phyloP scores from a whole-genome alignment of 495 filamentous ascomycete genomes.

The Xeromyces bisporus region DNA sequence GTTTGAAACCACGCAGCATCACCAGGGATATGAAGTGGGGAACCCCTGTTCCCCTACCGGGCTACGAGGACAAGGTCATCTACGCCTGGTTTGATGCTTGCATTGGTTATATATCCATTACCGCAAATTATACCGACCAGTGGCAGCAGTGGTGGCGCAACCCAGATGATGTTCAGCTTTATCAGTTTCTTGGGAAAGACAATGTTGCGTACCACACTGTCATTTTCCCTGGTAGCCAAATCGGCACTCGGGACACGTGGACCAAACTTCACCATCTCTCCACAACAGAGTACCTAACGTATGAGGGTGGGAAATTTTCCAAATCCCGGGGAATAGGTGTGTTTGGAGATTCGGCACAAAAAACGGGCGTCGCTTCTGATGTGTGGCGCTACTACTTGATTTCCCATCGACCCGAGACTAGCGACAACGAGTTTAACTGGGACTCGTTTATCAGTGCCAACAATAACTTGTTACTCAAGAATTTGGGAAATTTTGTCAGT shows the following conservation, averaged over 20 bases:
- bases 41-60: constrained; percentile 45
- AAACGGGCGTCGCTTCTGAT: constrained; percentile 71
- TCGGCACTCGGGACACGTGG: constrained; percentile 76
- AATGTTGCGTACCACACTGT: constrained; percentile 87
- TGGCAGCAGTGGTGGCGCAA: constrained; percentile 97
- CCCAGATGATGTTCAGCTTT: constrained; percentile 73
- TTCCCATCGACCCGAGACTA: constrained; percentile 71
- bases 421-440: constrained; percentile 85
- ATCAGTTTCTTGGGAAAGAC: constrained; percentile 98
- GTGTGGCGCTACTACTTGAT: constrained; percentile 93
- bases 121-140: constrained; percentile 73
- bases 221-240: constrained; percentile 76
- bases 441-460: constrained; percentile 66
- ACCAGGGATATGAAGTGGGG: constrained; percentile 88
- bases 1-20: constrained; percentile 68
- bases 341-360: constrained; percentile 73
- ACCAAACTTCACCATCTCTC: constrained; percentile 79
- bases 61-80: constrained; percentile 68
- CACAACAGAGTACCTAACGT: constrained; percentile 91
- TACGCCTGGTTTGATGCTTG: constrained; percentile 99
- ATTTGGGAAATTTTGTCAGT: constrained; percentile 88
- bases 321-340: constrained; percentile 82
- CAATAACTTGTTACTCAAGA: constrained; percentile 80
- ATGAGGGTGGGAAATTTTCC: constrained; percentile 90
- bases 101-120: constrained; percentile 92